These are phyloP conservation scores for Diaporthe batatas DNA, from an alignment of 2,329 filamentous ascomycete genomes.

Conservation along the genomic window DNA sequence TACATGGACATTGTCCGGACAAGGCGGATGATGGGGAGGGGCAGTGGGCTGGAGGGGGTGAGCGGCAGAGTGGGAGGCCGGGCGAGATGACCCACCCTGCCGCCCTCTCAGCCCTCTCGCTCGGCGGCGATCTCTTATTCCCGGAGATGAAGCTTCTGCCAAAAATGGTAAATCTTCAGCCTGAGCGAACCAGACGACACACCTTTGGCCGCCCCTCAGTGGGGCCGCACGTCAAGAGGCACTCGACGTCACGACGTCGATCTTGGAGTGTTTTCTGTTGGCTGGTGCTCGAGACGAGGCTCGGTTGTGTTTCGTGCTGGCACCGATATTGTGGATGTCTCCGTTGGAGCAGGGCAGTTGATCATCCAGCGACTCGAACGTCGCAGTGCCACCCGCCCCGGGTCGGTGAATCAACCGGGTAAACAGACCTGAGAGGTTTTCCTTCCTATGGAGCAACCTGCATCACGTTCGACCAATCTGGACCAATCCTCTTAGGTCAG, in stretches of 20 bases:
- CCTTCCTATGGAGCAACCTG: background rate
- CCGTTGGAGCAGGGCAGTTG: background rate
- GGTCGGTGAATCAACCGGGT: background rate
- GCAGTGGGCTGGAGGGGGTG: background rate
- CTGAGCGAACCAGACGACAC: background rate
- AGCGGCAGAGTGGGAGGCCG: too few relatives aligned
- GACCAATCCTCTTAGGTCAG: background rate
- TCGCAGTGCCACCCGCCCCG: background rate
- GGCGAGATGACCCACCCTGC: conserved; percentile 15
- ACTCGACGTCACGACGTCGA: conserved; percentile 5
- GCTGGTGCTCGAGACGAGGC: conserved; percentile 4
- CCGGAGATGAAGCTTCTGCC: conserved; percentile 28
- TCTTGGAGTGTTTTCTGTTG: background rate
- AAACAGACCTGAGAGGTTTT: background rate
- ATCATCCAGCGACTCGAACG: background rate
- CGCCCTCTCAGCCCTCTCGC: background rate
- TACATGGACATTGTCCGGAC: conserved; percentile 9
- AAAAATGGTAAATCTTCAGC: conserved; percentile 3
- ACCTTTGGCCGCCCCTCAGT: conserved; percentile 9
- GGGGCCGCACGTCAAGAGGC: conserved; percentile 17
- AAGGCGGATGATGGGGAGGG: conserved; percentile 1
- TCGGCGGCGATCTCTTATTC: conserved; percentile 20
- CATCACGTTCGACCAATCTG: background rate
- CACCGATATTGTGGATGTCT: background rate
- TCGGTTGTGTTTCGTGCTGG: conserved; percentile 10